phyloP scores from a whole-genome alignment of 345 rosid genomes.

The Gossypium sturtianum region DNA sequence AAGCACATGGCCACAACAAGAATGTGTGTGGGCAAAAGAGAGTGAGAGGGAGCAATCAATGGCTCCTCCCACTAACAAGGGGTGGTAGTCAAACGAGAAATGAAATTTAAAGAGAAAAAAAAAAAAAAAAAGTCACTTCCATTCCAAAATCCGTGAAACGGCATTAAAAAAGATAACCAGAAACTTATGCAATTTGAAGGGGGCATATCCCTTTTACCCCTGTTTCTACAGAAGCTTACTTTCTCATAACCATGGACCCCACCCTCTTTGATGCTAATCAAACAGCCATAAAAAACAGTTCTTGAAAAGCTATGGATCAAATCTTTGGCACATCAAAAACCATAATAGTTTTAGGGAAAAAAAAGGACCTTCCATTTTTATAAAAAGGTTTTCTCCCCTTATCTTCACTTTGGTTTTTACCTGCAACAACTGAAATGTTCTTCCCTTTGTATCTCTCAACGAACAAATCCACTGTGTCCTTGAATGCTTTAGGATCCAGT shows the following conservation, averaged over 20 bases:
- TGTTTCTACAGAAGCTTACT: slow-evolving; percentile 14
- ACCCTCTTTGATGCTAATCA: slow-evolving; percentile 26
- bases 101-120: slow-evolving; percentile 19
- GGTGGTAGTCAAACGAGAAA: slow-evolving; percentile 42
- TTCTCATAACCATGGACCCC: slow-evolving; percentile 27
- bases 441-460: slow-evolving; percentile 85
- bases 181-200: slow-evolving; percentile 26
- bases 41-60: slow-evolving; percentile 37
- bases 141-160: slow-evolving; percentile 26
- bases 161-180: slow-evolving; percentile 25
- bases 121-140: slow-evolving; percentile 20
- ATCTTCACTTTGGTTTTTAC: slow-evolving; percentile 30
- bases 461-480: slow-evolving; percentile 83
- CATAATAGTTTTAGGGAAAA: background rate
- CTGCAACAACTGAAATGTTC: slow-evolving; percentile 95
- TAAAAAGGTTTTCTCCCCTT: background rate
- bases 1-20: slow-evolving; percentile 26
- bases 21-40: slow-evolving; percentile 11
- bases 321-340: slow-evolving; percentile 9
- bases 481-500: slow-evolving; percentile 82
- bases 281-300: slow-evolving; percentile 21
- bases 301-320: slow-evolving; percentile 16
- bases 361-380: background rate
- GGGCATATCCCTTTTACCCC: slow-evolving; percentile 18
- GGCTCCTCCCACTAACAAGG: slow-evolving; percentile 41